phyloP scores from a whole-genome alignment of 1,139 yeast genomes.

The Blastobotrys serpentis region DNA sequence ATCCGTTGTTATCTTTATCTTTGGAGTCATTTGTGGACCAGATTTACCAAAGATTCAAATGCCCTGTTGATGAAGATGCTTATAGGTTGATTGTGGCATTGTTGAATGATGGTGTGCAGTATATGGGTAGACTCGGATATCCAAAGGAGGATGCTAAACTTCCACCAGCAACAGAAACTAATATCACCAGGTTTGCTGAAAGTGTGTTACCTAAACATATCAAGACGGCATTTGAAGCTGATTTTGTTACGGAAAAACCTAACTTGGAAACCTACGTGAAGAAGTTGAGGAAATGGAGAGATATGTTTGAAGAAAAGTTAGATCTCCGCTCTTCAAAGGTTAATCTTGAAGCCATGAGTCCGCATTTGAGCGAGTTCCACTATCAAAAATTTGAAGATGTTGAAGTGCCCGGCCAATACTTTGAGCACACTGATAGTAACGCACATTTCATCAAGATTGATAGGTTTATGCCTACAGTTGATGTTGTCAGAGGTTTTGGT shows the following conservation, averaged over 20 bases:
- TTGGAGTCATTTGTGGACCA: slow-evolving; percentile 95
- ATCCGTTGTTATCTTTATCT: slow-evolving; percentile 88
- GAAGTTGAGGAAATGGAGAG: slow-evolving; percentile 88
- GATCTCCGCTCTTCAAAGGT: slow-evolving; percentile 74
- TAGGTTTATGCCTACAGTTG: slow-evolving; percentile 85
- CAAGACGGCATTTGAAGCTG: slow-evolving; percentile 87
- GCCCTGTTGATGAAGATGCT: slow-evolving; percentile 95
- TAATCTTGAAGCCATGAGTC: slow-evolving; percentile 85
- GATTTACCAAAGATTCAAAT: slow-evolving; percentile 88
- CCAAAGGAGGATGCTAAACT: slow-evolving; percentile 86
- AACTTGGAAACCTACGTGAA: slow-evolving; percentile 83
- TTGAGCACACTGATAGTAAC: slow-evolving; percentile 71
- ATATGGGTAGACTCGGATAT: slow-evolving; percentile 72
- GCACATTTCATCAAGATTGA: slow-evolving; percentile 89
- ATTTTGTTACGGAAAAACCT: slow-evolving; percentile 84
- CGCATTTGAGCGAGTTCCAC: slow-evolving; percentile 94
- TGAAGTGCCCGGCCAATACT: slow-evolving; percentile 95
- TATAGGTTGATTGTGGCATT: slow-evolving; percentile 90
- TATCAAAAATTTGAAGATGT: slow-evolving; percentile 97
- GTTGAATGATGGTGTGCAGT: slow-evolving; percentile 89
- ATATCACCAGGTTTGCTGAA: slow-evolving; percentile 86
- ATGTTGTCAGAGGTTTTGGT: slow-evolving; percentile 84
- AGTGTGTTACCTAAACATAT: slow-evolving; percentile 89
- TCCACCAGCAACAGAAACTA: slow-evolving; percentile 90
- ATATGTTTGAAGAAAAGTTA: slow-evolving; percentile 83